These are phyloP conservation scores for Gossypium davidsonii DNA, from an alignment of 441 rosid genomes.

Conservation along the genomic window DNA sequence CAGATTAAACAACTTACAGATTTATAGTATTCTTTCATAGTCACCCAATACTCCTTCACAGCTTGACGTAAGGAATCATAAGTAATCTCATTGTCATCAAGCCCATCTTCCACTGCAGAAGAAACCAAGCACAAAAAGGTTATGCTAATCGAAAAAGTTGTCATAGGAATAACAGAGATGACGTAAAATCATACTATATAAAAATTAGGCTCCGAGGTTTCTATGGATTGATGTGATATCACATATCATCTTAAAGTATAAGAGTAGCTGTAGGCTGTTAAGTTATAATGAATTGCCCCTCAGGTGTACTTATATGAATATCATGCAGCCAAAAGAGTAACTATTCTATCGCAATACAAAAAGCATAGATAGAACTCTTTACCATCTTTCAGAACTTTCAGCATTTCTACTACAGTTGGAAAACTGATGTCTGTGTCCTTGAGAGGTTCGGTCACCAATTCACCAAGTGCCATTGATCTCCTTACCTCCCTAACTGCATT, in stretches of 20 bases:
- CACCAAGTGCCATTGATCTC: conserved; percentile 31
- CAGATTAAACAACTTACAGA: conserved; percentile 38
- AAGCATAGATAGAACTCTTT: conserved; percentile 5
- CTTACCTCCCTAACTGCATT: conserved; percentile 15
- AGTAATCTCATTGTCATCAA: conserved; percentile 39
- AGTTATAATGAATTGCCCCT: background rate
- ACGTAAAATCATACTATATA: background rate
- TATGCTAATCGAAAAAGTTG: background rate
- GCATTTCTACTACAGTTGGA: conserved; percentile 22
- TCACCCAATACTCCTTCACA: conserved; percentile 47
- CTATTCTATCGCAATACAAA: background rate
- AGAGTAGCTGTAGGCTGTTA: background rate
- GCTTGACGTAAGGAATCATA: conserved; percentile 44
- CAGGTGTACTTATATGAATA: background rate
- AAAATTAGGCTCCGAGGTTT: background rate
- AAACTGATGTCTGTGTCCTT: conserved; percentile 25
- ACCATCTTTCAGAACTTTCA: conserved; percentile 30
- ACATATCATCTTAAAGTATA: background rate
- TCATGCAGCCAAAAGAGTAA: background rate
- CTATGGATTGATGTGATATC: background rate
- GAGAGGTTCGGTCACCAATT: conserved; percentile 27
- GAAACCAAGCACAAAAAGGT: conserved; percentile 7
- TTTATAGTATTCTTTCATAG: conserved; percentile 48
- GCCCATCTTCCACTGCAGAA: conserved; percentile 24
- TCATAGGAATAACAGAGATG: background rate